Percentiles rank a stretch among this genome's conserved stretches.
These are phyloP conservation scores for Thielaviopsis ethacetica DNA, from an alignment of 2,329 filamentous ascomycete genomes.

Conservation along the genomic window DNA sequence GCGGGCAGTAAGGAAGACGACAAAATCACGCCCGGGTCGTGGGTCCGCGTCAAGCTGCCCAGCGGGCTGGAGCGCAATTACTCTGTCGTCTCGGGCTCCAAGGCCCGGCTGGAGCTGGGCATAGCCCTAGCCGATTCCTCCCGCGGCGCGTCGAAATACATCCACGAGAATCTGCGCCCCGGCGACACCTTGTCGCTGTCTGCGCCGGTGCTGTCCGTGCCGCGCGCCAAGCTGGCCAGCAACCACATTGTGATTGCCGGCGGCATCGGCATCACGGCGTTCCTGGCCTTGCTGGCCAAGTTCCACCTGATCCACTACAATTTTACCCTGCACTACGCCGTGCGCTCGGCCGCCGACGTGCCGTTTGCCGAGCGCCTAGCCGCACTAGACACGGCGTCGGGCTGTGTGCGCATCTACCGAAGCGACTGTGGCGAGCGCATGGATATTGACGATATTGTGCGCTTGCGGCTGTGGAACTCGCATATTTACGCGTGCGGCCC, in stretches of 20 bases:
- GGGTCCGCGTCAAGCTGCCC: conserved; percentile 39
- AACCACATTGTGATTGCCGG: conserved; percentile 47
- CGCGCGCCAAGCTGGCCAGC: conserved; percentile 29
- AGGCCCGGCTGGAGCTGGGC: conserved; percentile 37
- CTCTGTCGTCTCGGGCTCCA: conserved; percentile 36
- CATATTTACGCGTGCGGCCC: conserved; percentile 48
- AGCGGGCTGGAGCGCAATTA: conserved; percentile 42
- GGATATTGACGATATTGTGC: conserved; percentile 30
- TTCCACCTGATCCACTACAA: conserved; percentile 30
- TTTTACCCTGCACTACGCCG: conserved; percentile 41
- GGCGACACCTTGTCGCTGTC: conserved; percentile 32
- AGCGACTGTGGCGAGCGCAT: conserved; percentile 33
- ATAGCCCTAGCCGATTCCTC: conserved; percentile 36
- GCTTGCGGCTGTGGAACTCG: conserved; percentile 31
- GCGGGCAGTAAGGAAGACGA: conserved; percentile 18
- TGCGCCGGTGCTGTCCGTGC: conserved; percentile 34
- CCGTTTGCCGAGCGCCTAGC: conserved; percentile 36
- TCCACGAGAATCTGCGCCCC: conserved; percentile 28
- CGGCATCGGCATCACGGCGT: conserved; percentile 51
- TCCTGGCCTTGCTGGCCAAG: conserved; percentile 31
- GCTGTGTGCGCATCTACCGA: conserved; percentile 33
- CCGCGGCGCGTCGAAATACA: conserved; percentile 43
- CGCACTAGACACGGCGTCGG: conserved; percentile 16
- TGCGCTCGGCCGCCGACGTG: conserved; percentile 33
- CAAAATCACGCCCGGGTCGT: conserved; percentile 24